Evolutionary conservation across 345 rosid species (phyloP).

Genomic region (Salix caprea): DNA sequence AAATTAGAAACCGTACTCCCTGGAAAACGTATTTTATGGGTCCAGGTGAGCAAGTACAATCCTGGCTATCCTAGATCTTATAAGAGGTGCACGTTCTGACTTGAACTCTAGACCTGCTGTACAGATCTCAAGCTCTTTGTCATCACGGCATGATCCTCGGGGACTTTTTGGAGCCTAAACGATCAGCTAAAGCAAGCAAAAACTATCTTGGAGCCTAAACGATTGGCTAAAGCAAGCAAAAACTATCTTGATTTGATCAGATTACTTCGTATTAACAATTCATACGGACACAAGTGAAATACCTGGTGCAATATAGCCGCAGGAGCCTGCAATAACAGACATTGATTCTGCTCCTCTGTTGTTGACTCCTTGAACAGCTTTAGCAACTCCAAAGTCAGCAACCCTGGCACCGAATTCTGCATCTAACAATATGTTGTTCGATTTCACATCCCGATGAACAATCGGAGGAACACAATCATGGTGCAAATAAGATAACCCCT

Average conservation of each 20-base stretch:
- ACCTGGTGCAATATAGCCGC: constrained; percentile 98
- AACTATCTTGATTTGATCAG: not conserved
- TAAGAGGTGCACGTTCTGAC: no score
- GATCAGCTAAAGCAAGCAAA: no score
- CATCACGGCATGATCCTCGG: no score
- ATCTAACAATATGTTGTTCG: constrained; percentile 77
- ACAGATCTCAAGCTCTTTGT: no score
- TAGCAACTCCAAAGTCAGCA: constrained; percentile 91
- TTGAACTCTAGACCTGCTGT: no score
- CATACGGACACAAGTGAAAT: not conserved
- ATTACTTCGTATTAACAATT: not conserved
- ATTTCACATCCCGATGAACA: constrained; percentile 88
- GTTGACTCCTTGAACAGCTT: constrained; percentile 42
- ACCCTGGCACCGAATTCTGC: constrained; percentile 69
- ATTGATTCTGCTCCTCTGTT: constrained; percentile 53
- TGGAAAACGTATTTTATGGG: no score
- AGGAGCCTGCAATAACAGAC: constrained; percentile 88
- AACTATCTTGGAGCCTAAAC: no score
- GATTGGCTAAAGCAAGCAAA: not conserved
- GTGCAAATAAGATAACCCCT: constrained; percentile 84
- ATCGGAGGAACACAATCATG: constrained; percentile 92
- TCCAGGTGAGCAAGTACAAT: no score
- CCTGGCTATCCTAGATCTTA: no score
- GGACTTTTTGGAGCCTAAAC: no score
- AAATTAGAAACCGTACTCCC: no score